Evolutionary conservation across 23 red algal species (phyloP).

Genomic region (Gracilariopsis chorda): DNA sequence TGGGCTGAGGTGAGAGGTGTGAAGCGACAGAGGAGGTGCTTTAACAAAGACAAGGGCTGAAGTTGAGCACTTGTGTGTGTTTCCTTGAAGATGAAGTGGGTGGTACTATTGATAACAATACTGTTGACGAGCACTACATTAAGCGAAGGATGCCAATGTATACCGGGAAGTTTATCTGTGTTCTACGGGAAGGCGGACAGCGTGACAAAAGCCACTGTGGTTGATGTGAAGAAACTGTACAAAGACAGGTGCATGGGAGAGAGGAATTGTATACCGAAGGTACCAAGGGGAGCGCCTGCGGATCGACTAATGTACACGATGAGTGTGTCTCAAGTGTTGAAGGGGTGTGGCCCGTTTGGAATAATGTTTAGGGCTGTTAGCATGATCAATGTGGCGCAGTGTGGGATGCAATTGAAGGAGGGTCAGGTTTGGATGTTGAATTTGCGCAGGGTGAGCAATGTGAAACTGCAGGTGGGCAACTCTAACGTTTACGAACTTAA

Average conservation of each 20-base stretch:
- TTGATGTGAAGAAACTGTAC: background rate
- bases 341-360: background rate
- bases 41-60: too few relatives aligned
- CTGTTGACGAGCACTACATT: background rate
- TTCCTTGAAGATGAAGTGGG: background rate
- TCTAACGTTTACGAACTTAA: too few relatives aligned
- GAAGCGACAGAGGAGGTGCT: too few relatives aligned
- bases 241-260: background rate
- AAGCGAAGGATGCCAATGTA: background rate
- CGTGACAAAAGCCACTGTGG: background rate
- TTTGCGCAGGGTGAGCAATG: background rate
- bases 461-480: too few relatives aligned
- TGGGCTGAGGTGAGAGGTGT: too few relatives aligned
- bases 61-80: too few relatives aligned
- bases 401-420: background rate
- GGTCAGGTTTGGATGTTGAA: constrained; percentile 9
- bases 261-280: too few relatives aligned
- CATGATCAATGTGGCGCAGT: background rate
- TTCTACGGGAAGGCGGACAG: background rate
- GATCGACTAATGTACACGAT: background rate
- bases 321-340: background rate
- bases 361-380: background rate
- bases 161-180: background rate
- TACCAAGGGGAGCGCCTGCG: background rate
- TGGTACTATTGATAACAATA: background rate